Evolutionary conservation across 106 monocot genomes (phyloP), one percentile per base, ranked within the genome.

Genomic region (Acorus calamus): DNA sequence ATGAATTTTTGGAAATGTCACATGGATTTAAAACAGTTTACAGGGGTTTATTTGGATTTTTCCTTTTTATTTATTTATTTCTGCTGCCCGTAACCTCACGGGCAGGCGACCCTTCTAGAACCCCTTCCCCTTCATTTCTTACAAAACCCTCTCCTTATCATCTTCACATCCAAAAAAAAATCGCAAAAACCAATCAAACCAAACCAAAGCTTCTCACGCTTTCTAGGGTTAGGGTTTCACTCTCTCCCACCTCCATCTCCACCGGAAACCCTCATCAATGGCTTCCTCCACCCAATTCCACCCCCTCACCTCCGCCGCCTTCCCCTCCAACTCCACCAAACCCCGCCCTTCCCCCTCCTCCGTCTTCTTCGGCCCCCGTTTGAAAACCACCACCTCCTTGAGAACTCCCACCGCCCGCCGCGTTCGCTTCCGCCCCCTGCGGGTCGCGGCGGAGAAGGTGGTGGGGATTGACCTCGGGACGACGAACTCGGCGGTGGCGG

Each of bases 401-500:
- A 54, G 50, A 55, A 12, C n/a, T 8, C 46, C 46, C 43, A 73
- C 60, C 2, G 44, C 14, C 8, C 8, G 14, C 5, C 44, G 44
- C 46, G 7, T 57, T 2, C 3, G 60, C 42, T 9, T 42, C 60
- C 57, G 68, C 0, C 69, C 75, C 0, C 65, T 86, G 0, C 72
- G 85, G 9, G 75, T 90, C 5, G 80, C 58, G 42, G 69, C 59
- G 53, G 88, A 88, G 84, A 88, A 88, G 76, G 88, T 92, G 51
- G 93, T 93, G 0, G 93, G 93, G 44, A 93, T 93, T 47, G 93
- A 93, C 77, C 81, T 93, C 12, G 93, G 93, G 49, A 93, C 93
- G 3, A 94, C 93, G 6, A 94, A 94, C 77, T 94, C 93, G 46
- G 93, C 93, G 4, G 93, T 94, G 41, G 93, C 93, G n/a, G 93